A percentile compares a stretch with the other conserved stretches of the same genome.
Evolutionary conservation across 2,329 filamentous ascomycete species (phyloP).

Genomic region (Phaeoacremonium minimum): DNA sequence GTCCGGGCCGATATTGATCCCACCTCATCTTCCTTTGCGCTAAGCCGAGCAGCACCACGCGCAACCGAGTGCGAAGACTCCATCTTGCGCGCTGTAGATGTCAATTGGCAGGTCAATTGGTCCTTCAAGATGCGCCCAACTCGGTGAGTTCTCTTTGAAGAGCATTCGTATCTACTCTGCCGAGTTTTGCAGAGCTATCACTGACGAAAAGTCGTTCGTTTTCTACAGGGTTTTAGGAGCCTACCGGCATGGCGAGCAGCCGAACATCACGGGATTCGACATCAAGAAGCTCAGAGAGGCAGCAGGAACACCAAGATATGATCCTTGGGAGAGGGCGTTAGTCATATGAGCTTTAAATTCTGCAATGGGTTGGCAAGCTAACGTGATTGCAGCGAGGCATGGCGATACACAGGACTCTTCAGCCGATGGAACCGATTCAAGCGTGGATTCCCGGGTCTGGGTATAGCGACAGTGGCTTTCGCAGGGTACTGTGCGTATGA

Average conservation of each 20-base stretch:
- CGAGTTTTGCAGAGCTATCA: too few relatives aligned
- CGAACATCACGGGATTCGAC: conserved; percentile 91
- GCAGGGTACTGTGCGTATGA: conserved; percentile 86
- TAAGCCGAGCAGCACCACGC: too few relatives aligned
- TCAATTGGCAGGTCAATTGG: not conserved
- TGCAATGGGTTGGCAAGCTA: conserved; percentile 3
- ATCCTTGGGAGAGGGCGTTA: conserved; percentile 62
- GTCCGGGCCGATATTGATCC: not conserved
- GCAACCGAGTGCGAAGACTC: too few relatives aligned
- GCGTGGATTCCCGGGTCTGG: conserved; percentile 80
- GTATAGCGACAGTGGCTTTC: conserved; percentile 89
- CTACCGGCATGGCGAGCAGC: too few relatives aligned
- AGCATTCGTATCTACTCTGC: too few relatives aligned
- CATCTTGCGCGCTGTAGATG: too few relatives aligned
- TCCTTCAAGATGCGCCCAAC: not conserved
- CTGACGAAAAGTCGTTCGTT: too few relatives aligned
- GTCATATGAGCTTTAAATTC: too few relatives aligned
- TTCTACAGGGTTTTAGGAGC: too few relatives aligned
- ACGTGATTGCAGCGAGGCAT: conserved; percentile 69
- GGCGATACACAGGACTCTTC: conserved; percentile 90
- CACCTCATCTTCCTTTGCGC: not conserved
- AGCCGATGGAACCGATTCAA: conserved; percentile 86
- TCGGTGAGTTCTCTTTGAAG: not conserved
- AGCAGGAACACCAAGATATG: conserved; percentile 57
- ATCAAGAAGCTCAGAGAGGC: conserved; percentile 73